These are phyloP conservation scores for Odonthalia washingtoniensis DNA, from an alignment of 31 red algal genomes.

Conservation along the genomic window DNA sequence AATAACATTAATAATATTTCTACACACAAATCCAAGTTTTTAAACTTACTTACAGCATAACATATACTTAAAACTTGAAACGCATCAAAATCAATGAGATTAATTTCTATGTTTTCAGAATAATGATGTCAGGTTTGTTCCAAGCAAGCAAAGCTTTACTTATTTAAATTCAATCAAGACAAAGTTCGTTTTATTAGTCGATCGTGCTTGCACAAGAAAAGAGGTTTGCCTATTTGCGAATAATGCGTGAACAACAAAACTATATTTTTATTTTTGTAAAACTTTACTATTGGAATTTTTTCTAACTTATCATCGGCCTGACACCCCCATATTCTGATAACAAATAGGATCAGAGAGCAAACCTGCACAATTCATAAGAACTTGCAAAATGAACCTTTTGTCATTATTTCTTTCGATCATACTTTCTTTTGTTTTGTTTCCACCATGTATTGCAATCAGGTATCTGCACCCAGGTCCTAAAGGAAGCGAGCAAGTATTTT, in stretches of 20 bases:
- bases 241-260: neutral
- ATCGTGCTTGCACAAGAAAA: no score
- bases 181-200: no score
- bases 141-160: no score
- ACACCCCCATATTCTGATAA: neutral
- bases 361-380: neutral
- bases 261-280: neutral
- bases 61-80: no score
- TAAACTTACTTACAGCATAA: no score
- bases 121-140: no score
- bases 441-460: neutral
- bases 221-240: neutral
- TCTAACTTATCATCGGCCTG: neutral
- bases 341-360: neutral
- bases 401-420: neutral
- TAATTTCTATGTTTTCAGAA: no score
- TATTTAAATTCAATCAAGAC: no score
- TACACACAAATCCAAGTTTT: no score
- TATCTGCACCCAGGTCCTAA: slow-evolving; percentile 2
- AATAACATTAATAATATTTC: no score
- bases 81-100: no score
- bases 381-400: neutral
- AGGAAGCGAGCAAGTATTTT: neutral
- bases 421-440: neutral
- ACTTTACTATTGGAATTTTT: neutral